A percentile compares a stretch with the other conserved stretches of the same genome.
Conservation (phyloP, 192 early-diverging fungal genomes). For the Anaeromyces robustus region DNA sequence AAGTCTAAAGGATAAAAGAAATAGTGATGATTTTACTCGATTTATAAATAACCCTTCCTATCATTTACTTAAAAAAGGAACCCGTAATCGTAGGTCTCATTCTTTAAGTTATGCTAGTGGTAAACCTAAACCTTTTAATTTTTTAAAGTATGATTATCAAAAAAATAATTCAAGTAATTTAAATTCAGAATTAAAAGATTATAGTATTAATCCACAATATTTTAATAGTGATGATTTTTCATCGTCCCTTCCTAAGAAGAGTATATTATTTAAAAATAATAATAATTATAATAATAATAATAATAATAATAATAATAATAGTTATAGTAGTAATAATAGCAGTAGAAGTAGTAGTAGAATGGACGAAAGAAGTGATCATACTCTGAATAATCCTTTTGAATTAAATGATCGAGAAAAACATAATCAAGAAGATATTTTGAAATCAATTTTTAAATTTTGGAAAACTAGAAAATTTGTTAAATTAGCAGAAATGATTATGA, state of each 20-base stretch:
- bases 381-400: conserved; percentile 11
- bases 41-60: not conserved
- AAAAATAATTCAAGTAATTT: not conserved
- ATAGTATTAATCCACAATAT: not conserved
- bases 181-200: not conserved
- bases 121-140: not conserved
- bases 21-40: not conserved
- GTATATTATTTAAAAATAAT: conserved; percentile 58
- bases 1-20: too few relatives aligned
- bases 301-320: not conserved
- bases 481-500: not conserved
- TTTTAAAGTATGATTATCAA: not conserved
- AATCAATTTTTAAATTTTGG: conserved; percentile 8
- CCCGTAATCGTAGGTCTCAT: not conserved
- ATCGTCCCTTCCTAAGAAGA: conserved; percentile 11
- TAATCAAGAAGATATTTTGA: conserved; percentile 5
- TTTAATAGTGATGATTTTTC: not conserved
- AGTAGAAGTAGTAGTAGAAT: not conserved
- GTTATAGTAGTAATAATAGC: not conserved
- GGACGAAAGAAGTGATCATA: conserved; percentile 3
- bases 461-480: conserved; percentile 10
- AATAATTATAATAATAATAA: conserved; percentile 29
- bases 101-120: not conserved
- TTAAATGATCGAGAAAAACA: conserved; percentile 25
- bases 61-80: not conserved